Percentiles rank a stretch among this genome's conserved stretches.
phyloP scores from a whole-genome alignment of 164 flowering plant species.

The Macadamia tetraphylla region DNA sequence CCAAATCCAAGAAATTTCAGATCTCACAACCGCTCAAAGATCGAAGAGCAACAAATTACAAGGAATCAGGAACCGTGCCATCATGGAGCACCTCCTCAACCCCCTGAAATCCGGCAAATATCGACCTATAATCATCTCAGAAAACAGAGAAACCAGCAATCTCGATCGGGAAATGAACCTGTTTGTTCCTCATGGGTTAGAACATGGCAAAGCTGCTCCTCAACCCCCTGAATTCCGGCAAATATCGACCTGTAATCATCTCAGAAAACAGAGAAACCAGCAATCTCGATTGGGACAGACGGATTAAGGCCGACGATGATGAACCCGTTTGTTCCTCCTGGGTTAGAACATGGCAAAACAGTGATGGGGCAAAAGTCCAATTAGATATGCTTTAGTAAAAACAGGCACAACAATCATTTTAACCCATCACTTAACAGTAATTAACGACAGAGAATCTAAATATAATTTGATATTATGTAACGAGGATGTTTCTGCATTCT shows the following conservation, averaged over 20 bases:
- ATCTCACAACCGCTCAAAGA: conserved; percentile 15
- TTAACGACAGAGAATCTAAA: no score
- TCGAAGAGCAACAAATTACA: neutral
- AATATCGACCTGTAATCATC: conserved; percentile 12
- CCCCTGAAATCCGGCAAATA: conserved; percentile 15
- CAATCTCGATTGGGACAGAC: neutral
- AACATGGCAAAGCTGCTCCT: neutral
- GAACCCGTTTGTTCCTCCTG: no score
- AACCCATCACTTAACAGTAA: no score
- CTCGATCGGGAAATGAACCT: neutral
- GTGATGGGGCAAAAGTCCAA: no score
- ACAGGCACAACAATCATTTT: no score
- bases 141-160: conserved; percentile 5
- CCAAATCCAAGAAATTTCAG: conserved; percentile 19
- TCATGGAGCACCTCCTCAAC: neutral
- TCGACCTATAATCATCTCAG: conserved; percentile 4
- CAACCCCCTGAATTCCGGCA: conserved; percentile 8
- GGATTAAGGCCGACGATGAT: no score
- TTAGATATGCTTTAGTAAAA: no score
- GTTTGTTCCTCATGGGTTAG: no score
- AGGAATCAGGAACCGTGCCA: neutral
- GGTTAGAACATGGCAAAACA: no score
- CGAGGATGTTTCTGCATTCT: no score
- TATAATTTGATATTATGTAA: no score
- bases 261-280: conserved; percentile 6